phyloP scores from a whole-genome alignment of 495 filamentous ascomycete genomes.

The Margaritispora aquatica region DNA sequence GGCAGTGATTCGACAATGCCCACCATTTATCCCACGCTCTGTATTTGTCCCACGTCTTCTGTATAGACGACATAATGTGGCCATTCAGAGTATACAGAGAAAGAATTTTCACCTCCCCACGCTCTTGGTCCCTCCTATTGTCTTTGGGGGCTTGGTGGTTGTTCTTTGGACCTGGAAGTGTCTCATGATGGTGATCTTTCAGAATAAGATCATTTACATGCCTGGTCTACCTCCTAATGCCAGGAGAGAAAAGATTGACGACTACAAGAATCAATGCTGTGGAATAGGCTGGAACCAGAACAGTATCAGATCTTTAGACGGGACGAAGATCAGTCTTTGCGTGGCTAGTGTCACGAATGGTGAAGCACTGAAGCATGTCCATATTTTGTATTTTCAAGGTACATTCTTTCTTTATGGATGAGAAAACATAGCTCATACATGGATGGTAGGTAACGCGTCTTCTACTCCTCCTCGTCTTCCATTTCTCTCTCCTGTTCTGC shows the following conservation, averaged over 20 bases:
- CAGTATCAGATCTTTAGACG: constrained; percentile 46
- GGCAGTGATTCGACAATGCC: background rate
- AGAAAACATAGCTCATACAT: background rate
- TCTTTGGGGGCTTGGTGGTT: constrained; percentile 61
- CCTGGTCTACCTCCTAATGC: constrained; percentile 60
- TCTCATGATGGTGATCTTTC: constrained; percentile 70
- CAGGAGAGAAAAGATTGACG: constrained; percentile 49
- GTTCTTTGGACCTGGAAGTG: constrained; percentile 75
- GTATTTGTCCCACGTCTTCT: no score
- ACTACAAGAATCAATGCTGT: constrained; percentile 50
- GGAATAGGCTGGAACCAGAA: constrained; percentile 60
- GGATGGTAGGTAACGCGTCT: constrained; percentile 50
- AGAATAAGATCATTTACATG: constrained; percentile 83
- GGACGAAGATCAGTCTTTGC: constrained; percentile 52
- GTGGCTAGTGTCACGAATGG: constrained; percentile 34
- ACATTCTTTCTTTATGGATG: constrained; percentile 11
- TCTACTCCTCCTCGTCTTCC: constrained; percentile 66
- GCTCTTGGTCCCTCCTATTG: constrained; percentile 53
- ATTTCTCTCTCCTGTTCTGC: constrained; percentile 51
- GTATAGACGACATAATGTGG: background rate
- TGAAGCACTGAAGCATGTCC: constrained; percentile 24
- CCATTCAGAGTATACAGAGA: background rate
- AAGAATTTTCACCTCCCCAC: constrained; percentile 35
- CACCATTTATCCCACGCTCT: background rate
- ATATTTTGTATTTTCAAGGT: constrained; percentile 58